Evolutionary conservation across 2,329 filamentous ascomycete species (phyloP).

Genomic region (Alternaria sp.): DNA sequence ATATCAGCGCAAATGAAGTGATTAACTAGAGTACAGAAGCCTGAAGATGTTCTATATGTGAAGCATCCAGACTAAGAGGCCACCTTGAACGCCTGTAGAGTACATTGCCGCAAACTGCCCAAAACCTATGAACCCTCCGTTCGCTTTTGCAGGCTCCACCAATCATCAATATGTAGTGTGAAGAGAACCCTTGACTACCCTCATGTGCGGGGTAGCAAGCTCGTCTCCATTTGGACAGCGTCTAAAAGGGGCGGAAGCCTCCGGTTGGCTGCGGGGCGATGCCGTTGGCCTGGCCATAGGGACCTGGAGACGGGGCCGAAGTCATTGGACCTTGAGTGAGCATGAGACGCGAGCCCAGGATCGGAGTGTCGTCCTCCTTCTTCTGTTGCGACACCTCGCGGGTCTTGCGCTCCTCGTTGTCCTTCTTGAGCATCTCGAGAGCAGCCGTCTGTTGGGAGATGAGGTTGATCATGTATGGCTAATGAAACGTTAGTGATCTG

Average conservation of each 20-base stretch:
- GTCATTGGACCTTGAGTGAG: conserved; percentile 84
- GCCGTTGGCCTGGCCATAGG: conserved; percentile 82
- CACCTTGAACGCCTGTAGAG: conserved; percentile 40
- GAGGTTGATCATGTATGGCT: conserved; percentile 98
- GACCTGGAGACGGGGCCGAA: conserved; percentile 66
- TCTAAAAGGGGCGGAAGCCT: conserved; percentile 54
- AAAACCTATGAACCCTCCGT: conserved; percentile 20
- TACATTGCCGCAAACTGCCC: conserved; percentile 31
- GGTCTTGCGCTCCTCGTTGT: conserved; percentile 91
- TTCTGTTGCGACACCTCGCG: conserved; percentile 77
- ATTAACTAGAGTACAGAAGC: conserved; percentile 40
- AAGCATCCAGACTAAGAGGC: conserved; percentile 22
- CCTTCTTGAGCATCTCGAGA: conserved; percentile 83
- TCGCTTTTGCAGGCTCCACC: conserved; percentile 35
- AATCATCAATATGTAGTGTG: conserved; percentile 35
- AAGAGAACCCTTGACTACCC: conserved; percentile 7
- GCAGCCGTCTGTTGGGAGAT: conserved; percentile 88
- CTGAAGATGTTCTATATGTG: conserved; percentile 24
- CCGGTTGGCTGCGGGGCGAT: conserved; percentile 87
- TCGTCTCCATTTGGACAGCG: neutral
- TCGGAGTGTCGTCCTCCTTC: conserved; percentile 92
- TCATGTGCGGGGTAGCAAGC: neutral
- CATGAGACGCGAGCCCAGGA: conserved; percentile 91
- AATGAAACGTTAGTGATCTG: conserved; percentile 4
- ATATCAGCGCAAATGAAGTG: conserved; percentile 1